phyloP scores from a whole-genome alignment of 805 yeast species.

The Saccharomycopsis sp. region DNA sequence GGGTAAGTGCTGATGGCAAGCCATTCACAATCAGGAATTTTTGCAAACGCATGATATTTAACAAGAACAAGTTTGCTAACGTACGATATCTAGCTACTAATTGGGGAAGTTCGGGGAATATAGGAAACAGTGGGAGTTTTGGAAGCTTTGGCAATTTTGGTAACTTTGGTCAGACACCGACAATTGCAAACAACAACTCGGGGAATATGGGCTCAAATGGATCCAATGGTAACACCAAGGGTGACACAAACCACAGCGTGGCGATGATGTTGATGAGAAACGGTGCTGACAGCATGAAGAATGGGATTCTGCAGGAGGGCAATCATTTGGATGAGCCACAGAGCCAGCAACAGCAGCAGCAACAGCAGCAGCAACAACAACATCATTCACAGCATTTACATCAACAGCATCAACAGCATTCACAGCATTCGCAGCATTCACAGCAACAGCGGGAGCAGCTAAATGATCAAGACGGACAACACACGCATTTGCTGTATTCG shows the following conservation, averaged over 20 bases:
- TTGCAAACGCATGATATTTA: too few relatives aligned
- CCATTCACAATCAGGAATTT: too few relatives aligned
- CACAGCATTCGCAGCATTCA: too few relatives aligned
- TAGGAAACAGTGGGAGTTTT: conserved; percentile 16
- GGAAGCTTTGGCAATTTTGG: conserved; percentile 22
- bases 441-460: too few relatives aligned
- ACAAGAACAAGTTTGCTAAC: too few relatives aligned
- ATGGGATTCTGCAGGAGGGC: neutral
- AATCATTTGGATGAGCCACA: neutral
- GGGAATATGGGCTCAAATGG: too few relatives aligned
- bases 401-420: neutral
- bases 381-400: conserved; percentile 8
- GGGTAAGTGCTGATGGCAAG: too few relatives aligned
- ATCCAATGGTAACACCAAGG: conserved; percentile 1
- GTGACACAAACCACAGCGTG: neutral
- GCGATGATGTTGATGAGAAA: neutral
- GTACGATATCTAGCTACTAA: conserved; percentile 3
- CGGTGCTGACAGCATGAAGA: neutral
- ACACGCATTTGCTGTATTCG: too few relatives aligned
- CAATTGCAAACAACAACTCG: conserved; percentile 3
- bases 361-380: conserved; percentile 9
- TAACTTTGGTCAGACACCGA: conserved; percentile 15
- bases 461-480: too few relatives aligned
- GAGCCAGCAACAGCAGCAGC: conserved; percentile 1
- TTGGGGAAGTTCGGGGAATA: neutral